Evolutionary conservation across 768 basidiomycete genomes (phyloP).

Genomic region (Ramaria sp.): DNA sequence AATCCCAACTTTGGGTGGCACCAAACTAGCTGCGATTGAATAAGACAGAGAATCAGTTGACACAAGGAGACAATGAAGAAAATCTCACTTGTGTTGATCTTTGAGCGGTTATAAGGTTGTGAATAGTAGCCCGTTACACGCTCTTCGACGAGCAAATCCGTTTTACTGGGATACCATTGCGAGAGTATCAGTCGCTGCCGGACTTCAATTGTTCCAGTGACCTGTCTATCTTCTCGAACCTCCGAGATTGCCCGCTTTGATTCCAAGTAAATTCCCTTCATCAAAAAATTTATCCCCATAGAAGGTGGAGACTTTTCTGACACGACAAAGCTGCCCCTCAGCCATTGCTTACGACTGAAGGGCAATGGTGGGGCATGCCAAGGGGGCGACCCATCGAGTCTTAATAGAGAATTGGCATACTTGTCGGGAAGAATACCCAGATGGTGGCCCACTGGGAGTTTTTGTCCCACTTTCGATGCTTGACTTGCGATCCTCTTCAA

Average conservation of each 20-base stretch:
- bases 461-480: background rate
- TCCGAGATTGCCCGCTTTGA: background rate
- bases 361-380: background rate
- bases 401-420: background rate
- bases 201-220: background rate
- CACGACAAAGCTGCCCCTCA: background rate
- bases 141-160: background rate
- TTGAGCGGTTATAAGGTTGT: background rate
- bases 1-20: background rate
- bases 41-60: background rate
- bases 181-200: background rate
- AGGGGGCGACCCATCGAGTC: background rate
- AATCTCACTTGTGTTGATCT: background rate
- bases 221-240: background rate
- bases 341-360: background rate
- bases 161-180: slow-evolving; percentile 1
- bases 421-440: background rate
- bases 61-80: background rate
- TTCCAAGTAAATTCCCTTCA: background rate
- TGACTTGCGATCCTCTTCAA: background rate
- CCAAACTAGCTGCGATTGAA: background rate
- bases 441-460: background rate
- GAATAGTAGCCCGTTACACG: background rate
- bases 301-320: background rate
- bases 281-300: slow-evolving; percentile 5